A percentile compares a stretch with the other conserved stretches of the same genome.
phyloP scores from a whole-genome alignment of 2,329 filamentous ascomycete genomes.

The Aaosphaeria arxii region DNA sequence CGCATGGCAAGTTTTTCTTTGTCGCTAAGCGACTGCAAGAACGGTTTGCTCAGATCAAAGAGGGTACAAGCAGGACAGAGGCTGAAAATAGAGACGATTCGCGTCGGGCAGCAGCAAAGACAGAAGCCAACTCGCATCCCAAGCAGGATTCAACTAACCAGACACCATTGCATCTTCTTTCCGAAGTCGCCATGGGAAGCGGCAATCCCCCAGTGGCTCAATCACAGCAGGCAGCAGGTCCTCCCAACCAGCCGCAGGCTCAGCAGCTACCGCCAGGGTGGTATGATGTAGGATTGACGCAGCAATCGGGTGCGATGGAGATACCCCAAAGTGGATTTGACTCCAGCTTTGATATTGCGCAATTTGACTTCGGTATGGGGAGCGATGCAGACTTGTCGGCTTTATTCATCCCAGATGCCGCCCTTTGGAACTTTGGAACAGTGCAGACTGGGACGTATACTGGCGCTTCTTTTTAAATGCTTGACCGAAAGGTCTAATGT shows the following conservation, averaged over 20 bases:
- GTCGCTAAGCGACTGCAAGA: slow-evolving; percentile 46
- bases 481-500: no score
- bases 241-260: slow-evolving; percentile 2
- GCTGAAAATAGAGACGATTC: slow-evolving; percentile 19
- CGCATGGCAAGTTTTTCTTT: slow-evolving; percentile 47
- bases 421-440: slow-evolving; percentile 26
- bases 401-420: slow-evolving; percentile 34
- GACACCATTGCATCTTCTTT: slow-evolving; percentile 37
- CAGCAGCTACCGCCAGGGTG: slow-evolving; percentile 25
- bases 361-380: slow-evolving; percentile 34
- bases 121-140: slow-evolving; percentile 12
- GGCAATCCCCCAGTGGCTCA: slow-evolving; percentile 14
- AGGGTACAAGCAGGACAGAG: slow-evolving; percentile 37
- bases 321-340: slow-evolving; percentile 28
- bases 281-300: slow-evolving; percentile 20
- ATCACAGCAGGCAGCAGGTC: slow-evolving; percentile 1
- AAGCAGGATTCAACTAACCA: slow-evolving; percentile 29
- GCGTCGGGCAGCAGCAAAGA: slow-evolving; percentile 13
- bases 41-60: slow-evolving; percentile 44
- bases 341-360: slow-evolving; percentile 35
- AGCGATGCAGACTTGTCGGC: slow-evolving; percentile 35
- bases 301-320: slow-evolving; percentile 20
- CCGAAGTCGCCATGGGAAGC: slow-evolving; percentile 39
- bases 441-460: neutral
- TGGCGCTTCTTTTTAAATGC: neutral